Evolutionary conservation across 306 rosid species (phyloP), one percentile per base, ranked within the genome.

Genomic region (Casuarina equisetifolia): DNA sequence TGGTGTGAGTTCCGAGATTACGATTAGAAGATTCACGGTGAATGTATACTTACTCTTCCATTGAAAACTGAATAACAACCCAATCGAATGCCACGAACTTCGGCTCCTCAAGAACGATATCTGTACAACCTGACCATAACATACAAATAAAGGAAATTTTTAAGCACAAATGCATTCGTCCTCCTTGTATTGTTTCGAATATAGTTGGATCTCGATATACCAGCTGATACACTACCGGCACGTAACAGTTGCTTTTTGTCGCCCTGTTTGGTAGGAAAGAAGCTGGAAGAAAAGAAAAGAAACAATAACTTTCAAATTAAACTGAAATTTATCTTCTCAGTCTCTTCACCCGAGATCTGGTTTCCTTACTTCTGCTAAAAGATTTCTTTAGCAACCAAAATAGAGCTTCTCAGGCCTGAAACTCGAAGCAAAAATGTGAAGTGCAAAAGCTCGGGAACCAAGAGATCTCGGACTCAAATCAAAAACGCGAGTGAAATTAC

Each of bases 31-130:
- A 52, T 58, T 75, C 75, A 36, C 42, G 72, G 78, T 38, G 70
- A 67, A 36, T 40, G 44, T 36, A 68, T 46, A 79, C 97, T 78
- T 88, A 94, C 98, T 94, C 98, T 57, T 94, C 98, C 98, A 94
- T 94, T 76, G 84, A 75, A 54, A 76, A 77, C 46, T 70, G 62
- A 78, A 55, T 74, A n/a, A 38, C 74, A 46, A 58, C n/a, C 59
- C 42, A 64, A 52, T 17, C 9, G 35, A 59, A 49, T 39, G 63
- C 54, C 52, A 40, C 78, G 20, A 54, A 58, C 8, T 73, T 40
- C 72, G 72, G 71, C 48, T 66, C 57, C 66, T 44, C 76, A 43
- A 51, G 3, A 49, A 44, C 19, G 50, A 12, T n/a, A 68, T 11
- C 71, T 48, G 54, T 39, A 67, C 44, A 39, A 17, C 70, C 81